Evolutionary conservation across 495 filamentous ascomycete genomes (phyloP), one percentile per base, ranked within the genome.

Genomic region (Talaromyces borbonicus): DNA sequence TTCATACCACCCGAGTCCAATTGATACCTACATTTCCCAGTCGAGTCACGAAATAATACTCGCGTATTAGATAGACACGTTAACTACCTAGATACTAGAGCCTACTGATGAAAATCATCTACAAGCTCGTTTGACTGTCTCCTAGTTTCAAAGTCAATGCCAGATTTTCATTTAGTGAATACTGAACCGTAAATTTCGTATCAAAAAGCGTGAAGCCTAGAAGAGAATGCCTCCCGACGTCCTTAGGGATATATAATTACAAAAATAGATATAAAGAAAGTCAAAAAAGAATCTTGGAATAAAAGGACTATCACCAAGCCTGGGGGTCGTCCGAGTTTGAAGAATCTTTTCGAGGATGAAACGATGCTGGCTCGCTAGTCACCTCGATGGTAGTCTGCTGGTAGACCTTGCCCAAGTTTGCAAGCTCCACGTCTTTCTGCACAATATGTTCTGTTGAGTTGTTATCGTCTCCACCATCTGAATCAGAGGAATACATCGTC

Each of bases 371-470:
- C 30, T 71, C 67, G 15, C 43, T 52, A 1, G 67, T 69, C 45
- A 71, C 63, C 39, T 69, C 64, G 33, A 71, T 71, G 15, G 66
- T 71, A 2, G 67, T 71, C 24, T 71, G 56, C 43, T 71, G 67
- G 49, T 67, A 69, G 49, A 71, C 66, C 47, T 69, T 68, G 18
- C 66, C 66, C 7, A 71, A 53, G 1, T 59, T 54, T 0, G 45
- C 31, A 56, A 71, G 47, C 38, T 71, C 67, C 4, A 65, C 46
- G 16, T 48, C 60, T 23, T 58, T 58, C 4, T 39, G 24, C 12
- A 68, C 58, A 39, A 68, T 68, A 43, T 65, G 60, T 20, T 69
- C 67, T 1, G 61, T 65, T 14, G 67, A 71, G 9, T 8, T 38
- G 8, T 38, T 38, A 15, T 38, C 22, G 8, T 61, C 61, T 29